Conservation (phyloP, 495 filamentous ascomycete genomes). For the Ramalina intermedia region DNA sequence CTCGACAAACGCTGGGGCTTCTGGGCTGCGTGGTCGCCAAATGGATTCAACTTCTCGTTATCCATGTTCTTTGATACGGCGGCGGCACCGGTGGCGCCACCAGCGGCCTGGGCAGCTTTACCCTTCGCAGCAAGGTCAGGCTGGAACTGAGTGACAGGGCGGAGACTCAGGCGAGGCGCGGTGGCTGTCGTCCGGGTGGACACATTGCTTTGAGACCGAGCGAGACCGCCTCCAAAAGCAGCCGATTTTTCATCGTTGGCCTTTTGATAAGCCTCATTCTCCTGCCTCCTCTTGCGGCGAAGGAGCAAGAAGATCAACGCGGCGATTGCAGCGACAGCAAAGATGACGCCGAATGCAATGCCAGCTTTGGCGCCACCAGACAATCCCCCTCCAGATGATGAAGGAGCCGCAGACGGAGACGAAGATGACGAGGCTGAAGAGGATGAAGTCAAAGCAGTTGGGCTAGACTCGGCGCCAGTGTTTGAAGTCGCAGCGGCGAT, state of each 20-base stretch:
- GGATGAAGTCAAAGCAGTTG: constrained; percentile 4
- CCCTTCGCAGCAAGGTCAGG: constrained; percentile 43
- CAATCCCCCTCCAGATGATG: constrained; percentile 27
- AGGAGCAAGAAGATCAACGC: constrained; percentile 49
- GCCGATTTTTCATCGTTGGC: constrained; percentile 42
- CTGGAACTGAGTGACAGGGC: constrained; percentile 76
- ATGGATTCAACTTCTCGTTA: constrained; percentile 22
- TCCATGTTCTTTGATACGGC: constrained; percentile 16
- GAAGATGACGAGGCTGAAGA: constrained; percentile 13
- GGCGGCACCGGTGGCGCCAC: constrained; percentile 17
- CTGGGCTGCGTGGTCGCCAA: constrained; percentile 31
- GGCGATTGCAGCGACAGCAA: constrained; percentile 47
- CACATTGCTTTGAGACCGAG: constrained; percentile 27
- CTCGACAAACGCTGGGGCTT: constrained; percentile 22
- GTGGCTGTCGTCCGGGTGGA: constrained; percentile 32
- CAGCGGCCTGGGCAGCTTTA: constrained; percentile 25
- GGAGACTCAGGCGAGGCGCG: constrained; percentile 66
- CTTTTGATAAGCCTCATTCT: constrained; percentile 31
- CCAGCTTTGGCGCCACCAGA: constrained; percentile 65
- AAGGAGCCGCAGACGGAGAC: constrained; percentile 6
- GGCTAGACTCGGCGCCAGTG: constrained; percentile 6
- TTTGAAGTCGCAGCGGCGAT: constrained; percentile 8
- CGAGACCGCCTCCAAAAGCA: constrained; percentile 20
- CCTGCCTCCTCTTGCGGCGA: constrained; percentile 47
- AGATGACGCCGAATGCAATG: constrained; percentile 61